These are phyloP conservation scores for Cercophora newfieldiana DNA, from an alignment of 495 filamentous ascomycete genomes.

Conservation along the genomic window DNA sequence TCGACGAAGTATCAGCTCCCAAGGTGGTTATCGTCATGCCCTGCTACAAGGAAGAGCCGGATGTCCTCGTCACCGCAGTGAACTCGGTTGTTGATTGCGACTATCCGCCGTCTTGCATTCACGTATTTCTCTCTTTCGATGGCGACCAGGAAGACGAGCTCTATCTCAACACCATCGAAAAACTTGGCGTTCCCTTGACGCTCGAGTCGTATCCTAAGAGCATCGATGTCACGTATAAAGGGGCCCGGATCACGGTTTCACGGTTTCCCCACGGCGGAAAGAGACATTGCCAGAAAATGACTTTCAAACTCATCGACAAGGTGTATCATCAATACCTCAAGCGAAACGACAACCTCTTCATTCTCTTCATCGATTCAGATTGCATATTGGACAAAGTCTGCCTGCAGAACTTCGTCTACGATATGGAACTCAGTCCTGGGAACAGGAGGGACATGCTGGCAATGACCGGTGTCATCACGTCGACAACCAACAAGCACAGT, in stretches of 20 bases:
- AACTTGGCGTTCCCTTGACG: slow-evolving; percentile 79
- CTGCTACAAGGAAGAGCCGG: slow-evolving; percentile 90
- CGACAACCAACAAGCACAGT: slow-evolving; percentile 84
- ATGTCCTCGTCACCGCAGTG: slow-evolving; percentile 81
- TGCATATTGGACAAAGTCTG: slow-evolving; percentile 92
- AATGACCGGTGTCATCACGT: slow-evolving; percentile 98
- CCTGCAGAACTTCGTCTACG: slow-evolving; percentile 97
- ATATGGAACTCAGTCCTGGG: slow-evolving; percentile 97
- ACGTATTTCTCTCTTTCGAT: slow-evolving; percentile 96
- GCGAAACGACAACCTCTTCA: slow-evolving; percentile 88
- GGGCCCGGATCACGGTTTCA: slow-evolving; percentile 84
- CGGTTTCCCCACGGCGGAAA: slow-evolving; percentile 94
- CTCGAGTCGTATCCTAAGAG: slow-evolving; percentile 80
- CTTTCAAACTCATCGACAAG: slow-evolving; percentile 92
- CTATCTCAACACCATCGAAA: slow-evolving; percentile 85
- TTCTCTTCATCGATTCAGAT: slow-evolving; percentile 97
- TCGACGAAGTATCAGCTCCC: slow-evolving; percentile 83
- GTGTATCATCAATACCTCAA: slow-evolving; percentile 89
- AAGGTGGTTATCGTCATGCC: slow-evolving; percentile 98
- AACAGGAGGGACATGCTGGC: slow-evolving; percentile 93
- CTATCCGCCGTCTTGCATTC: slow-evolving; percentile 89
- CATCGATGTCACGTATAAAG: slow-evolving; percentile 84
- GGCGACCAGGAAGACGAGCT: slow-evolving; percentile 85
- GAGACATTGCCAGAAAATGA: slow-evolving; percentile 87
- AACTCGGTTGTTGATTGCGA: slow-evolving; percentile 94